Evolutionary conservation across 2,329 filamentous ascomycete species (phyloP).

Genomic region (Fusarium sambucinum): DNA sequence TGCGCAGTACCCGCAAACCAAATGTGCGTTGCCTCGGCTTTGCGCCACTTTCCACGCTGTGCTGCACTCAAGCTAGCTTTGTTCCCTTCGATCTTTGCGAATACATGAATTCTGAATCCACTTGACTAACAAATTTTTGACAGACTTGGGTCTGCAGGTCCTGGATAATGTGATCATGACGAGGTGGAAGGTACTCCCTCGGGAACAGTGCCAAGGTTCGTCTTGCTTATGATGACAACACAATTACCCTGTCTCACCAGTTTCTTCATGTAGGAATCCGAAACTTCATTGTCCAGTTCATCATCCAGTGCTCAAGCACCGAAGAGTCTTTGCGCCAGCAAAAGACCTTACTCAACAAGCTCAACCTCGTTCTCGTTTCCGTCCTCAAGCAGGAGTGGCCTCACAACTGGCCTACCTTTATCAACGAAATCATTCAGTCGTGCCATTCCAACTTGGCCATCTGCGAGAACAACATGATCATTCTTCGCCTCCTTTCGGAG

Average conservation of each 20-base stretch:
- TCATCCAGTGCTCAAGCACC: slow-evolving; percentile 90
- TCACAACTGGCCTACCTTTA: slow-evolving; percentile 99
- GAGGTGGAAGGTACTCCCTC: slow-evolving; percentile 96
- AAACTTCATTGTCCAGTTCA: slow-evolving; percentile 99
- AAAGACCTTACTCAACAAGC: slow-evolving; percentile 94
- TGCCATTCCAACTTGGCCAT: slow-evolving; percentile 96
- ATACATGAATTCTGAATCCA: slow-evolving; percentile 13
- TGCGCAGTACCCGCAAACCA: slow-evolving; percentile 93
- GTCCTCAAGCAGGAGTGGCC: slow-evolving; percentile 99
- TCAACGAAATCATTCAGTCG: slow-evolving; percentile 98
- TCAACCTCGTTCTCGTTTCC: slow-evolving; percentile 96
- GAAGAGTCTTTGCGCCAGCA: slow-evolving; percentile 89
- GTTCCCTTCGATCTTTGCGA: not conserved
- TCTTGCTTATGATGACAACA: slow-evolving; percentile 18
- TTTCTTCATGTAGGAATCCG: slow-evolving; percentile 77
- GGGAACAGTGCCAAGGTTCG: slow-evolving; percentile 91
- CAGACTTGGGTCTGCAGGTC: slow-evolving; percentile 93
- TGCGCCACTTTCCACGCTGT: slow-evolving; percentile 27
- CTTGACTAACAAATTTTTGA: slow-evolving; percentile 45
- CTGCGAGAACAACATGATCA: slow-evolving; percentile 99
- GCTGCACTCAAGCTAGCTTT: slow-evolving; percentile 6
- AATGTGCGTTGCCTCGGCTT: slow-evolving; percentile 73
- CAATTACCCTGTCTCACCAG: slow-evolving; percentile 26
- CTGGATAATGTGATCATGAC: slow-evolving; percentile 99
- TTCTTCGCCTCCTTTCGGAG: slow-evolving; percentile 92